Percentiles rank a stretch among this genome's conserved stretches.
Evolutionary conservation across 2,329 filamentous ascomycete species (phyloP).

Genomic region (Lasiodiplodia gonubiensis): DNA sequence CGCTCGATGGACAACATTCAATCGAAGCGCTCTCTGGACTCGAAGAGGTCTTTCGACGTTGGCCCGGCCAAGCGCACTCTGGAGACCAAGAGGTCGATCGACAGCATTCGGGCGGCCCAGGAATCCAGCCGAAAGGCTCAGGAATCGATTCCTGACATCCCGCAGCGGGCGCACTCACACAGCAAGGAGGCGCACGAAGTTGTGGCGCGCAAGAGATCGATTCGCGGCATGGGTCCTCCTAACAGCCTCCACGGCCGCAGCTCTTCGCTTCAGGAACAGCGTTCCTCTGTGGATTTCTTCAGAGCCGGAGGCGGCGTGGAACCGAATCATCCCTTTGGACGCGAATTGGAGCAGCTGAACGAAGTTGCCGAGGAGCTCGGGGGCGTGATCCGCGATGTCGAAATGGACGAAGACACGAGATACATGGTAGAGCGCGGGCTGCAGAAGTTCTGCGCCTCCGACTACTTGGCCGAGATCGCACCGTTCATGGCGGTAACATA

Average conservation of each 20-base stretch:
- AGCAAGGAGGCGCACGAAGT: constrained; percentile 86
- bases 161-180: constrained; percentile 80
- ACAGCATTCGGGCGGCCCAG: constrained; percentile 22
- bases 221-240: constrained; percentile 51
- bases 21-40: constrained; percentile 19
- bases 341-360: constrained; percentile 88
- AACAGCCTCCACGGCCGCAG: constrained; percentile 56
- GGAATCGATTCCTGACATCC: constrained; percentile 69
- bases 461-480: constrained; percentile 83
- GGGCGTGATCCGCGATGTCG: constrained; percentile 61
- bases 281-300: constrained; percentile 54
- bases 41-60: constrained; percentile 20
- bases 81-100: constrained; percentile 15
- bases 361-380: constrained; percentile 91
- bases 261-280: constrained; percentile 62
- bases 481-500: constrained; percentile 53
- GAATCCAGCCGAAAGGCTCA: constrained; percentile 44
- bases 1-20: constrained; percentile 21
- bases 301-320: constrained; percentile 43
- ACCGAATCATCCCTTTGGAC: constrained; percentile 76
- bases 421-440: constrained; percentile 73
- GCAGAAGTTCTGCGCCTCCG: constrained; percentile 74
- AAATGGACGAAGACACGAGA: constrained; percentile 74
- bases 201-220: constrained; percentile 71
- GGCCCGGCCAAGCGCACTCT: background rate